Base-by-base conservation (phyloP, 2,329 filamentous ascomycete species). In the Stagonosporopsis rhizophila region DNA sequence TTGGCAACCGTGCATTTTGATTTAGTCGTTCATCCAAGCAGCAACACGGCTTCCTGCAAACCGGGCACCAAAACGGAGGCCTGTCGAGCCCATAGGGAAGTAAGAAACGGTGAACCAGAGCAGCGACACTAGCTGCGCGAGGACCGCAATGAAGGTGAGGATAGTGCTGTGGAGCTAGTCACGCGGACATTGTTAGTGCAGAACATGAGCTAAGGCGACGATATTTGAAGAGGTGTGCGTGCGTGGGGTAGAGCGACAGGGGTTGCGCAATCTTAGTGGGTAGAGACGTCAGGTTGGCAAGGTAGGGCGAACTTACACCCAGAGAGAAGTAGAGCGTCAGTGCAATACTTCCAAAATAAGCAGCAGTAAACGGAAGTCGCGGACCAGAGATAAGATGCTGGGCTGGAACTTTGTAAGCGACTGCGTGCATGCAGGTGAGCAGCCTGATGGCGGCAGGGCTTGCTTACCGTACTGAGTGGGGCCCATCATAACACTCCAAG, bases 71-170 rank as follows among this genome's bases (percentile, higher is more conserved):
- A 96, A 86, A 57, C 94, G 89, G 64, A 99, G 80, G 38, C 95
- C 92, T 52, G 89, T 90, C 54, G 90, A 91, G 37, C 95, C 95
- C 93, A 98, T 96, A 23, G 95, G 95, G 71, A 98, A 98, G 77
- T 99, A 99, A 78, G 91, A 96, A 76, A 98, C 88, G 42, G 97
- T 83, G 79, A 98, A 98, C 94, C 94, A 98, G 42, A 91, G 64
- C 62, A 98, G 81, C 61, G 89, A 90, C 49, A 88, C 87, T 51
- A 98, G 82, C 75, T 99, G 95, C 66, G 93, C 80, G 58, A 97
- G 83, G 59, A 91, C 88, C 20, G 92, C 90, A 61, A 97, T 80
- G 51, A 98, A 82, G 15, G 95, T 98, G 62, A 98, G 85, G 60
- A 96, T 79, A 37, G 90, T 92, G 73, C 84, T 94, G 74, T 89